Evolutionary conservation across 139 green algal species (phyloP), one percentile per base, ranked within the genome.

Genomic region (Coelastrella sp.): DNA sequence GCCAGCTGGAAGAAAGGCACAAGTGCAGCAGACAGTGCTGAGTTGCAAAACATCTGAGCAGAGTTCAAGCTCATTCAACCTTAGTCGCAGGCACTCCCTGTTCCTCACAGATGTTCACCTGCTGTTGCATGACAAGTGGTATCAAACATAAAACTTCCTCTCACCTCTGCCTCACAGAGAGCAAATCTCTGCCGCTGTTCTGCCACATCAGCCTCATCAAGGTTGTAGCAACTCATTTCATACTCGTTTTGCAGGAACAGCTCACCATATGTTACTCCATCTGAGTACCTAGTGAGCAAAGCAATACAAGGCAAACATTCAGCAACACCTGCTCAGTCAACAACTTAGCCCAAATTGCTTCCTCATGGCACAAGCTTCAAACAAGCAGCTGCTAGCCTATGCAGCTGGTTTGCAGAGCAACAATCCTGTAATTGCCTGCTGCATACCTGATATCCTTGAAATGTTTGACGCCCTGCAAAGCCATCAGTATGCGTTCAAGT

Each of bases 171-270:
- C 23, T 83, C 77, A 59, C 50, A 88, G 5, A 88, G 78, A 6
- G 45, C n/a, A 64, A 84, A 80, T 45, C 37, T 79, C 73, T 87
- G 69, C 34, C 86, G 35, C 66, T 74, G 95, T 9, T 88, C 89
- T 23, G 91, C 91, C 41, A 99, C 91, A 85, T 98, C 91, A 6
- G 96, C 96, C 74, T 95, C 91, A 62, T 99, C 96, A 75, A 98
- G 85, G 86, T 98, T 97, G 91, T 95, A 98, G 19, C 82, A 87
- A 59, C 86, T 93, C 95, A 98, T 98, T 88, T 99, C 96, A 80
- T 96, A 96, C 92, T 99, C 98, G 85, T 97, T 99, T 88, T 99
- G 95, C 64, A 99, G 85, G 67, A 99, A 98, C 83, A 99, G 94
- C 94, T 99, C 97, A 25, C 98, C 98, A 85, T 99, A 99, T 5